Percentiles rank a stretch among this genome's conserved stretches.
Evolutionary conservation across 2,329 filamentous ascomycete genomes (phyloP).

Genomic region (Scorias spongiosa): DNA sequence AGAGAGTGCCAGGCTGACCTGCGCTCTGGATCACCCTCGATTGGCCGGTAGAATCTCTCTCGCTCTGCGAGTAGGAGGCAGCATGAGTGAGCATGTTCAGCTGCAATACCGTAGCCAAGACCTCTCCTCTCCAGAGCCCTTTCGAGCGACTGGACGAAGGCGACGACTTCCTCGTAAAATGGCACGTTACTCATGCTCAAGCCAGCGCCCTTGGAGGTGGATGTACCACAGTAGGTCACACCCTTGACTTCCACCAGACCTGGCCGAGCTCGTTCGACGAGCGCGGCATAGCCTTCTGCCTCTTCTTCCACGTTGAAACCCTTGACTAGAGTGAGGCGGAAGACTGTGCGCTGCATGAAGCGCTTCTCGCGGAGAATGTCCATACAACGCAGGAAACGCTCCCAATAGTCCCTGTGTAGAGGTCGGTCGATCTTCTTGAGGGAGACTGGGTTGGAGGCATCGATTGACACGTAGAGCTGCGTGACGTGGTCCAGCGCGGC

Average conservation of each 20-base stretch:
- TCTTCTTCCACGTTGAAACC: conserved; percentile 97
- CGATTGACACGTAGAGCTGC: conserved; percentile 91
- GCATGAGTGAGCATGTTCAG: conserved; percentile 90
- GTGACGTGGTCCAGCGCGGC: conserved; percentile 71
- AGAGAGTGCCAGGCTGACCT: conserved; percentile 57
- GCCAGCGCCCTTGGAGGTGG: conserved; percentile 67
- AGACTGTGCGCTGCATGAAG: conserved; percentile 79
- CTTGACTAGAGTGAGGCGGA: conserved; percentile 88
- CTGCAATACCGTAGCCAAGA: conserved; percentile 75
- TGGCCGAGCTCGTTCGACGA: conserved; percentile 72
- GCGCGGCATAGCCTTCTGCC: conserved; percentile 72
- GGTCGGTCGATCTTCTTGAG: conserved; percentile 81
- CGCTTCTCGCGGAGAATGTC: conserved; percentile 76
- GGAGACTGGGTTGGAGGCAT: conserved; percentile 79
- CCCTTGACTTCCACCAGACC: conserved; percentile 94
- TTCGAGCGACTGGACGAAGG: conserved; percentile 66
- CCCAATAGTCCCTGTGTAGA: conserved; percentile 93
- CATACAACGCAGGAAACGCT: conserved; percentile 79
- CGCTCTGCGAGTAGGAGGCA: conserved; percentile 70
- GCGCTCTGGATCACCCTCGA: conserved; percentile 38
- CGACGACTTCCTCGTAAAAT: conserved; percentile 79
- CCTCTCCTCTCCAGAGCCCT: conserved; percentile 52
- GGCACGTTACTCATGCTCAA: conserved; percentile 96
- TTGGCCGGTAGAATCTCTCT: conserved; percentile 51
- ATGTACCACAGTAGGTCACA: conserved; percentile 90